Evolutionary conservation across 768 basidiomycete species (phyloP).

Genomic region (Nevesoporus exiguus): DNA sequence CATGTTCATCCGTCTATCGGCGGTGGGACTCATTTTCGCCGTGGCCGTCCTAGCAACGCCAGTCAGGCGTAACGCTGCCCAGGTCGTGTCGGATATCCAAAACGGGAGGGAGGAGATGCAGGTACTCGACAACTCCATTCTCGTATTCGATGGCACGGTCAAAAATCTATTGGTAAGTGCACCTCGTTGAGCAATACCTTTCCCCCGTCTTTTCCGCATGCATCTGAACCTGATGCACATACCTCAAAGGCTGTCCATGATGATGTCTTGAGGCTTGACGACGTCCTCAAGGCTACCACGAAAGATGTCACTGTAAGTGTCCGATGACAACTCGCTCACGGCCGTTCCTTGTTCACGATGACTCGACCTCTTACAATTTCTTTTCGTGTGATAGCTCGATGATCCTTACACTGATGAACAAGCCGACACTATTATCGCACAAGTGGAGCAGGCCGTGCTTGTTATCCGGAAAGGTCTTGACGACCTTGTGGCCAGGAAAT

Average conservation of each 20-base stretch:
- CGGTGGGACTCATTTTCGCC: conserved; percentile 11
- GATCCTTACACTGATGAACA: not conserved
- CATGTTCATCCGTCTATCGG: conserved; percentile 13
- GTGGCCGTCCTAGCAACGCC: conserved; percentile 10
- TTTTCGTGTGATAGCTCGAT: not conserved
- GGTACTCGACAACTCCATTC: not conserved
- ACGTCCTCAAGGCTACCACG: rapidly evolving
- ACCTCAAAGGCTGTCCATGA: not conserved
- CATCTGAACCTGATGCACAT: not conserved
- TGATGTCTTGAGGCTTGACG: rapidly evolving
- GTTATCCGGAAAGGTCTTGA: not conserved
- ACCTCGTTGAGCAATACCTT: not conserved
- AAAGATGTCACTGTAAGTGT: not conserved
- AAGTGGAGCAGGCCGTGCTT: rapidly evolving
- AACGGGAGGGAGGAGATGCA: rapidly evolving
- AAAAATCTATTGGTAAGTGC: not conserved
- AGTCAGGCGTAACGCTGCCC: conserved; percentile 1
- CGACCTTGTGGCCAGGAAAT: not conserved
- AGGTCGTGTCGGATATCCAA: not conserved
- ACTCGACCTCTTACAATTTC: no score
- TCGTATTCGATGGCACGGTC: not conserved
- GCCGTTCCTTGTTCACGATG: not conserved
- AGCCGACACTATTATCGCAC: rapidly evolving
- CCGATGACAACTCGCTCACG: not conserved
- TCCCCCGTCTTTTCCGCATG: not conserved